Percentiles rank a stretch among this genome's conserved stretches.
These are phyloP conservation scores for Apiospora pterosperma DNA, from an alignment of 2,329 filamentous ascomycete species.

Conservation along the genomic window DNA sequence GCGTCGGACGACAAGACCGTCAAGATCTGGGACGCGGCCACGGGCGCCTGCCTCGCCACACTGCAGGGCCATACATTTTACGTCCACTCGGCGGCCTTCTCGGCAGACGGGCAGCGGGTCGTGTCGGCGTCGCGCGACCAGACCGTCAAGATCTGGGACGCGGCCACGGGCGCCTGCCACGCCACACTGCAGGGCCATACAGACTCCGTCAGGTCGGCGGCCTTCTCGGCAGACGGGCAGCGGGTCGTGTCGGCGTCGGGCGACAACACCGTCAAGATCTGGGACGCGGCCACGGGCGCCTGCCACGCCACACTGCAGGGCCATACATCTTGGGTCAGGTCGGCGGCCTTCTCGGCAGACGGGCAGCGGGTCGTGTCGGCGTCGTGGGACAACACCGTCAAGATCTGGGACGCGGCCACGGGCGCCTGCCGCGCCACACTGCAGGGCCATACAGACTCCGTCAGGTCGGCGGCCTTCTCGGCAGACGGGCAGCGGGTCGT, in stretches of 20 bases:
- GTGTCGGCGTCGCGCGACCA: neutral
- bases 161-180: neutral
- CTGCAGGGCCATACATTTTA: neutral
- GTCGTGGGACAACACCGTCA: neutral
- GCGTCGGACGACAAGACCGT: neutral
- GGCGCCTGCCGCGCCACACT: neutral
- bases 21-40: neutral
- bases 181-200: neutral
- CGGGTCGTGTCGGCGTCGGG: neutral
- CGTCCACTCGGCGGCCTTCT: neutral
- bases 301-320: neutral
- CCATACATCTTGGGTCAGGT: neutral
- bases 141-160: slow-evolving; percentile 2
- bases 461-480: neutral
- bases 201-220: neutral
- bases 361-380: neutral
- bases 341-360: slow-evolving; percentile 3
- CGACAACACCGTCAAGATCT: neutral
- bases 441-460: neutral
- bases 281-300: neutral
- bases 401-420: neutral
- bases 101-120: neutral
- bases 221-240: slow-evolving; percentile 3
- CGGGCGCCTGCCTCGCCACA: neutral
- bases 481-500: neutral